A percentile compares a stretch with the other conserved stretches of the same genome.
These are phyloP conservation scores for Ochromonas danica DNA, from an alignment of 108 stramenopile genomes.

Conservation along the genomic window DNA sequence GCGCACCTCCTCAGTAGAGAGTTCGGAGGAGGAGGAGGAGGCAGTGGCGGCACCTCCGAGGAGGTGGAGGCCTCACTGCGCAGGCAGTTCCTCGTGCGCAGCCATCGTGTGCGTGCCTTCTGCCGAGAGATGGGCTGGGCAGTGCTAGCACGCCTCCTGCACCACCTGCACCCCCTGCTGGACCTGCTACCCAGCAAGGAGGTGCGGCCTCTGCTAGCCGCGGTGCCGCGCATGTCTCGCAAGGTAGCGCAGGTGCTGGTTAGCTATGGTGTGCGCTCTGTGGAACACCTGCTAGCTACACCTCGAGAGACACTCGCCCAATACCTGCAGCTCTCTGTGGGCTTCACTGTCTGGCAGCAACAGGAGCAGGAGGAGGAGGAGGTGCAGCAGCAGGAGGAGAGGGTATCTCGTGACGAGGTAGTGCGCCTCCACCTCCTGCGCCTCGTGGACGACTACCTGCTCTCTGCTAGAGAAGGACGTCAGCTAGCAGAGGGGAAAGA, in stretches of 20 bases:
- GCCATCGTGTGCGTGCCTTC: too few relatives aligned
- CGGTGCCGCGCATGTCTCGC: not conserved
- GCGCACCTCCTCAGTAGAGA: too few relatives aligned
- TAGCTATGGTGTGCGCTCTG: not conserved
- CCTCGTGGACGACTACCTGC: too few relatives aligned
- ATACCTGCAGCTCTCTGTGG: not conserved
- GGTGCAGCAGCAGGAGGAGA: not conserved
- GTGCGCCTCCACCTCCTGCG: too few relatives aligned
- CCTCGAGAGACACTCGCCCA: not conserved
- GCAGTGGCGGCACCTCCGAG: too few relatives aligned
- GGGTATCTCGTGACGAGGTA: too few relatives aligned
- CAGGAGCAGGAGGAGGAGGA: not conserved
- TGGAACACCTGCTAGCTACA: not conserved
- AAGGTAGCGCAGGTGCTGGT: conserved; percentile 9
- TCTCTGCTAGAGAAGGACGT: too few relatives aligned
- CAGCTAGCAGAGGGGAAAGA: too few relatives aligned
- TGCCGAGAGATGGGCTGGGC: conserved; percentile 21
- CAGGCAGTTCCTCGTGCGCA: too few relatives aligned
- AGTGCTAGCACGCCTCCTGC: not conserved
- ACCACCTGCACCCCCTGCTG: not conserved
- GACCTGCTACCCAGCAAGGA: not conserved
- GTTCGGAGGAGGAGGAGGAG: too few relatives aligned
- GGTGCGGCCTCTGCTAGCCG: not conserved
- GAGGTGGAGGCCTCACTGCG: too few relatives aligned
- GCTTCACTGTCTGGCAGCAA: not conserved